A percentile compares a stretch with the other conserved stretches of the same genome.
Evolutionary conservation across 2,329 filamentous ascomycete genomes (phyloP).

Genomic region (Periglandula ipomoeae): DNA sequence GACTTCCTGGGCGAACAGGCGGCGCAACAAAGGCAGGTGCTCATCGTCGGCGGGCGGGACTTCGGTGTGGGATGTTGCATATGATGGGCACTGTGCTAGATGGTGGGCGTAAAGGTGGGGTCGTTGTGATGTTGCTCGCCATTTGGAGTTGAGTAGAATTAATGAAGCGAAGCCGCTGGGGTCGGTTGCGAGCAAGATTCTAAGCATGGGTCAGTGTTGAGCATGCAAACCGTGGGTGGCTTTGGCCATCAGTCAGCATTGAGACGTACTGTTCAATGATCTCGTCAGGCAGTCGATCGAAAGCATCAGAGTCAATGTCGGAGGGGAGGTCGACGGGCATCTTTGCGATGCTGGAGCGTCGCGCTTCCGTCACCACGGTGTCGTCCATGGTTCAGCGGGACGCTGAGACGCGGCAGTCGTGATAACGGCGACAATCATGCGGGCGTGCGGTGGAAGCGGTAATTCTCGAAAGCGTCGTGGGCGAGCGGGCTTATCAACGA

Average conservation of each 20-base stretch:
- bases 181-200: slow-evolving; percentile 51
- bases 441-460: not conserved
- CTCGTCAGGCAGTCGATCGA: slow-evolving; percentile 54
- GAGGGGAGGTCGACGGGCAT: slow-evolving; percentile 16
- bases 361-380: slow-evolving; percentile 18
- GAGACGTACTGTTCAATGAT: slow-evolving; percentile 56
- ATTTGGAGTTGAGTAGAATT: slow-evolving; percentile 55
- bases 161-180: slow-evolving; percentile 59
- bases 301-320: slow-evolving; percentile 26
- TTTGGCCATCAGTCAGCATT: not conserved
- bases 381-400: slow-evolving; percentile 22
- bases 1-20: slow-evolving; percentile 58
- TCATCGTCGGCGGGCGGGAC: slow-evolving; percentile 31
- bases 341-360: slow-evolving; percentile 27
- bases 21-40: slow-evolving; percentile 52
- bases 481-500: too few species aligned
- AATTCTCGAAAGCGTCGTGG: not conserved
- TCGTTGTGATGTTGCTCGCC: slow-evolving; percentile 55
- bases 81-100: slow-evolving; percentile 51
- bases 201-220: slow-evolving; percentile 19
- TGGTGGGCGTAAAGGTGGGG: slow-evolving; percentile 54
- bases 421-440: not conserved
- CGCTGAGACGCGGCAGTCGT: not conserved
- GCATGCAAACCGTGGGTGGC: not conserved
- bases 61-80: slow-evolving; percentile 39